Percentiles rank a stretch among this genome's conserved stretches.
Evolutionary conservation across 441 rosid genomes (phyloP).

Genomic region (Corymbia calophylla): DNA sequence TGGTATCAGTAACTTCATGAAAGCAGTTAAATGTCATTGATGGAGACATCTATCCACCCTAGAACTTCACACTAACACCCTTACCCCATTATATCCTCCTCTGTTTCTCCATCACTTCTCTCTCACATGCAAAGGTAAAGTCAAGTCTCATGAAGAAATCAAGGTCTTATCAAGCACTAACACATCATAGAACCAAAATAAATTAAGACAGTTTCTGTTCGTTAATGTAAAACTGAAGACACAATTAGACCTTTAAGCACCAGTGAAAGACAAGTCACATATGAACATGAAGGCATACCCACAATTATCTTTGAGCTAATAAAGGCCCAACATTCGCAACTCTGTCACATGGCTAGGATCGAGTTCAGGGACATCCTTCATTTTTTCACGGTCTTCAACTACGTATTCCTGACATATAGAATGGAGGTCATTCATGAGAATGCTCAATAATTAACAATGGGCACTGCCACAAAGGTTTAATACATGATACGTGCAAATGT

Average conservation of each 20-base stretch:
- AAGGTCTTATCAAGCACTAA: background rate
- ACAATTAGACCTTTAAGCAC: background rate
- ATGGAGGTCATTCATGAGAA: background rate
- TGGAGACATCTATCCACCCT: background rate
- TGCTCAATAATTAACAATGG: background rate
- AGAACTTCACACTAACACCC: background rate
- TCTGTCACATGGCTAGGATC: constrained; percentile 84
- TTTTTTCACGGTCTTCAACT: constrained; percentile 81
- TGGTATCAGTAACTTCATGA: background rate
- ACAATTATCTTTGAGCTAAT: constrained; percentile 18
- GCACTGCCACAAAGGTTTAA: background rate
- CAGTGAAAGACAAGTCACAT: background rate
- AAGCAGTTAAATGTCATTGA: background rate
- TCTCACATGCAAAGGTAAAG: background rate
- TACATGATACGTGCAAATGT: background rate
- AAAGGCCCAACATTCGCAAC: constrained; percentile 93
- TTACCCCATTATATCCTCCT: background rate
- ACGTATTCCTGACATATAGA: constrained; percentile 63
- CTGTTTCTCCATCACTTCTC: background rate
- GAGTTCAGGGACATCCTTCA: constrained; percentile 72
- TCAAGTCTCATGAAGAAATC: background rate
- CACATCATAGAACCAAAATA: background rate
- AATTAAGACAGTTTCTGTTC: background rate
- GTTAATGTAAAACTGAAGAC: background rate
- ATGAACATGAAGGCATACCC: background rate